Percentiles rank a stretch among this genome's conserved stretches.
phyloP scores from a whole-genome alignment of 257 asterid genomes.

The Eucommia ulmoides region DNA sequence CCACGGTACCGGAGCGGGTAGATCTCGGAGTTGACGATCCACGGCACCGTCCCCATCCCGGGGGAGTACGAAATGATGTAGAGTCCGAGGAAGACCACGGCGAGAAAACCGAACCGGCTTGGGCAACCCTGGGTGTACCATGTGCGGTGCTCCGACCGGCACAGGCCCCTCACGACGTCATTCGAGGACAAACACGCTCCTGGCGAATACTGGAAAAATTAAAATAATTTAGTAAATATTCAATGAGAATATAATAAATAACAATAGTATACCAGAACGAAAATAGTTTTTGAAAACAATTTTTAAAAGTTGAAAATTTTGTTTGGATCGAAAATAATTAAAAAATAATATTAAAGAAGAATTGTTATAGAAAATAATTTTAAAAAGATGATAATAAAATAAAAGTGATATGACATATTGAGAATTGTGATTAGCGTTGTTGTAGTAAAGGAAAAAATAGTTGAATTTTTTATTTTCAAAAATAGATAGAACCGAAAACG shows the following conservation, averaged over 20 bases:
- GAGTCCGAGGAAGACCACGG: slow-evolving; percentile 9
- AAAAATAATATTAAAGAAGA: background rate
- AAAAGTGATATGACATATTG: too few species aligned
- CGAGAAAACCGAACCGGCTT: slow-evolving; percentile 8
- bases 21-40: slow-evolving; percentile 82
- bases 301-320: too few species aligned
- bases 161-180: slow-evolving; percentile 3
- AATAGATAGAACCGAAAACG: slow-evolving; percentile 16
- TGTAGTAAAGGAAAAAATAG: too few species aligned
- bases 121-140: slow-evolving; percentile 19
- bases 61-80: slow-evolving; percentile 16
- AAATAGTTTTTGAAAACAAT: too few species aligned
- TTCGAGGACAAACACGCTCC: slow-evolving; percentile 12
- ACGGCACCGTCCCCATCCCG: slow-evolving; percentile 17
- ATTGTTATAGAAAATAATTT: too few species aligned
- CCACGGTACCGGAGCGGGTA: slow-evolving; percentile 65
- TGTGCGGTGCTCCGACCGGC: slow-evolving; percentile 6
- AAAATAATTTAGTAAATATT: background rate
- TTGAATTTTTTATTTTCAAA: too few species aligned
- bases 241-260: background rate
- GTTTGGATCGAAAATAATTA: too few species aligned
- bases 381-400: too few species aligned
- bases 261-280: too few species aligned
- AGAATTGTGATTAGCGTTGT: too few species aligned
- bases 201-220: slow-evolving; percentile 5